Evolutionary conservation across 2,329 filamentous ascomycete species (phyloP).

Genomic region (Pseudogymnoascus sp.): DNA sequence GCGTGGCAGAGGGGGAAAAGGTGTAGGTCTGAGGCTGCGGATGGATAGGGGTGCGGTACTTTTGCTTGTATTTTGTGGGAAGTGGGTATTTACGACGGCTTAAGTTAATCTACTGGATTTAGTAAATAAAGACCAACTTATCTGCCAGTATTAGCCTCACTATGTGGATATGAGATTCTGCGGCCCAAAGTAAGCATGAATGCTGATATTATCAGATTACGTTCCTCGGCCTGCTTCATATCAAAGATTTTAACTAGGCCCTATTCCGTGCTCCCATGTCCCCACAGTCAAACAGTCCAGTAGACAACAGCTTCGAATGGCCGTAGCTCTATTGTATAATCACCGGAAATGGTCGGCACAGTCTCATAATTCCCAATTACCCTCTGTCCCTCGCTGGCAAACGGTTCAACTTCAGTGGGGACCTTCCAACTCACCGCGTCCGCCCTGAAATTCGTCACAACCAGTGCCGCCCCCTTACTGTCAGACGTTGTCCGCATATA

Average conservation of each 20-base stretch:
- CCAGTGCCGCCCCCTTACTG: neutral
- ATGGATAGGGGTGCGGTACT: no score
- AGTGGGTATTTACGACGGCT: neutral
- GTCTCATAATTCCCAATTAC: conserved; percentile 17
- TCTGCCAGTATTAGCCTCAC: neutral
- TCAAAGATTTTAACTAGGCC: neutral
- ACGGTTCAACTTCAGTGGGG: conserved; percentile 7
- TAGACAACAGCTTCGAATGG: conserved; percentile 20
- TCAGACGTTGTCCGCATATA: conserved; percentile 35
- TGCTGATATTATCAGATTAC: neutral
- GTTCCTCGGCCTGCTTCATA: neutral
- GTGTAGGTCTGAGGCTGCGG: neutral
- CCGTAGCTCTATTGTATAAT: conserved; percentile 12
- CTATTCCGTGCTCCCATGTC: neutral
- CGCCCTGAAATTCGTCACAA: conserved; percentile 19
- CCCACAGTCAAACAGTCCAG: neutral
- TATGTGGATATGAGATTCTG: neutral
- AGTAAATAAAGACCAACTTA: neutral
- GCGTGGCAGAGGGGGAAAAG: neutral
- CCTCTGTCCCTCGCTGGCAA: conserved; percentile 4
- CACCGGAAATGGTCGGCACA: neutral
- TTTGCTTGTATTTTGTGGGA: neutral
- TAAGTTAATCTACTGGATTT: neutral
- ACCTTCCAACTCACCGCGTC: conserved; percentile 15
- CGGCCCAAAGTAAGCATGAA: neutral